Evolutionary conservation across 495 filamentous ascomycete genomes (phyloP).

Genomic region (Penicillium psychrofluorescens): DNA sequence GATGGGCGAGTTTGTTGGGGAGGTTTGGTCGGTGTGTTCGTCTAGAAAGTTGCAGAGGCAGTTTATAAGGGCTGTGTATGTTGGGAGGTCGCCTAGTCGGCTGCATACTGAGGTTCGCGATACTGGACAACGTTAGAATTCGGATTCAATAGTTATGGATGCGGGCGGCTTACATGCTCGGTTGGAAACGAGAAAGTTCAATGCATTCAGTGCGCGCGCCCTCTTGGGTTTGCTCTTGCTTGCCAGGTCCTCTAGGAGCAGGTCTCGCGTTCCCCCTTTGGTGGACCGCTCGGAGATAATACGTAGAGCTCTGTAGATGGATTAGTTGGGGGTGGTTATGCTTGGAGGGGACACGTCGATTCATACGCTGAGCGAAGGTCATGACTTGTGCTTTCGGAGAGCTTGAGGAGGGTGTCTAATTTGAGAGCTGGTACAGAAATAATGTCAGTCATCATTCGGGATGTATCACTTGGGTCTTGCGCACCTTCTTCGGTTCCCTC

Average conservation of each 20-base stretch:
- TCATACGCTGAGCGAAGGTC: slow-evolving; percentile 46
- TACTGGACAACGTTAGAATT: slow-evolving; percentile 19
- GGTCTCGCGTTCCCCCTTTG: slow-evolving; percentile 31
- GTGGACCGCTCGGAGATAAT: slow-evolving; percentile 43
- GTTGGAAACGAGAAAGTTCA: slow-evolving; percentile 37
- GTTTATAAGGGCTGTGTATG: slow-evolving; percentile 35
- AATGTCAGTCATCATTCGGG: neutral
- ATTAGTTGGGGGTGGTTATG: slow-evolving; percentile 4
- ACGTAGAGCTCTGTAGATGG: slow-evolving; percentile 30
- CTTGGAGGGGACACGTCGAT: neutral
- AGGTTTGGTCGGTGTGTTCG: slow-evolving; percentile 31
- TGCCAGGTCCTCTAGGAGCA: slow-evolving; percentile 35
- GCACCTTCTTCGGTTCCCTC: slow-evolving; percentile 43
- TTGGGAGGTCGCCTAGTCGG: slow-evolving; percentile 28
- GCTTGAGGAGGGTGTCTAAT: slow-evolving; percentile 41
- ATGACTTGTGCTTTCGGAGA: slow-evolving; percentile 42
- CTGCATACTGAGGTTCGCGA: slow-evolving; percentile 32
- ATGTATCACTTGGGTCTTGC: neutral
- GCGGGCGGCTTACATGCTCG: slow-evolving; percentile 28
- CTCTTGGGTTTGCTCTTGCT: slow-evolving; percentile 26
- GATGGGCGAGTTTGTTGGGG: slow-evolving; percentile 31
- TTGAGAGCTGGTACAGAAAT: slow-evolving; percentile 31
- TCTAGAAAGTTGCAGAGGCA: slow-evolving; percentile 44
- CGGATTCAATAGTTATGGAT: neutral
- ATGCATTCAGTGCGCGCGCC: slow-evolving; percentile 32